phyloP scores from a whole-genome alignment of 2,329 filamentous ascomycete genomes.

The Aspergillus spinulosporus region DNA sequence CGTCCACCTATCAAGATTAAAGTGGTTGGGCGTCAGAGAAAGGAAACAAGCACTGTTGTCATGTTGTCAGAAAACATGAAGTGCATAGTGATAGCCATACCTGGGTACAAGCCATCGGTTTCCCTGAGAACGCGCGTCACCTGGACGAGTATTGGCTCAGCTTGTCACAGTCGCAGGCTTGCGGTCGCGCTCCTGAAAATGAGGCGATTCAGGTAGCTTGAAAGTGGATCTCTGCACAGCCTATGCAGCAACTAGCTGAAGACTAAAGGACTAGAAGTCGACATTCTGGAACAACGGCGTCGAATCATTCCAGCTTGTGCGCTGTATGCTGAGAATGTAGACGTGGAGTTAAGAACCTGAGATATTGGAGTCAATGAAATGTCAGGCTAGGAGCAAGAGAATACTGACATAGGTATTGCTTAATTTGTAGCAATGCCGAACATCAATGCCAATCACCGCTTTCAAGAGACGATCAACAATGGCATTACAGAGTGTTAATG shows the following conservation, averaged over 20 bases:
- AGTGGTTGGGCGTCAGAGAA: background rate
- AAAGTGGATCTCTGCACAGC: constrained; percentile 4
- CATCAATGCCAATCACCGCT: background rate
- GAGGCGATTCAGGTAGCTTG: constrained; percentile 4
- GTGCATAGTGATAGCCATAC: too few species aligned
- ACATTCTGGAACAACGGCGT: background rate
- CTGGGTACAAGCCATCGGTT: too few species aligned
- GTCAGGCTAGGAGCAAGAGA: background rate
- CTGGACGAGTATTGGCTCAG: background rate
- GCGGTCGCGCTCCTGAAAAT: background rate
- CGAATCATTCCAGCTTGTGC: background rate
- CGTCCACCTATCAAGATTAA: background rate
- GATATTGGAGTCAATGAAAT: background rate
- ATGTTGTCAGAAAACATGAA: too few species aligned
- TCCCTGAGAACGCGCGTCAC: background rate
- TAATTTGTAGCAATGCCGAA: background rate
- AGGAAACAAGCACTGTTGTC: background rate
- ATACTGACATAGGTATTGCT: constrained; percentile 5
- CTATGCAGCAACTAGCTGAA: constrained; percentile 6
- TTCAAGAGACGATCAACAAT: constrained; percentile 2
- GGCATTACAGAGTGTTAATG: background rate
- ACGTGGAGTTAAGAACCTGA: too few species aligned
- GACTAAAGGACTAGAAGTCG: background rate
- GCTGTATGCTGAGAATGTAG: too few species aligned
- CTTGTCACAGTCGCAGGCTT: constrained; percentile 3